Evolutionary conservation across 106 monocot species (phyloP), one percentile per base, ranked within the genome.

Genomic region (Phalaenopsis aphrodite): DNA sequence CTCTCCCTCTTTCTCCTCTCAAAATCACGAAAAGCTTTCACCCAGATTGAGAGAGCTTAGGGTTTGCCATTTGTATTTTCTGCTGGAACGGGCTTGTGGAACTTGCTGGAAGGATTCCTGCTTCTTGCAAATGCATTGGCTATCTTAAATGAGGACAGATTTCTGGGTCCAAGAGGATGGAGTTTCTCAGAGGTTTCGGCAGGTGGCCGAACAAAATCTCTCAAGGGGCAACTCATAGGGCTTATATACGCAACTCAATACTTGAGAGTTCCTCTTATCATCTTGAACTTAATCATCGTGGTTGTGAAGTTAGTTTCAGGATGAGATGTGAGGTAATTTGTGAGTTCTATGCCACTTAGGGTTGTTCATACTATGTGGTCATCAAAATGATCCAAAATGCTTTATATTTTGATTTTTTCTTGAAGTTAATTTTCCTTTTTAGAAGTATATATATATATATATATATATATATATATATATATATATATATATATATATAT

Each of bases 241-340:
- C 61, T 84, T 8, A 84, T 76, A 11, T 77, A 84, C 43, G 84
- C 79, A n/a, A 84, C 80, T 36, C 84, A 84, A 57, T 84, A 80
- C 76, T 55, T 84, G 75, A 65, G 84, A 69, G 79, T 84, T n/a
- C 84, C 84, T 46, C 84, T 84, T 23, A 84, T 84, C 30, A 42
- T 84, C 61, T 48, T 84, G 49, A 84, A 84, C 66, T 61, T 65
- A 12, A 77, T 79, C 12, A 43, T 41, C 24, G 52, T 84, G 15
- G 65, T 84, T 52, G 76, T 84, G 39, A 84, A 84, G 75, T 12
- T 84, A 0, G 80, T 84, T 16, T 84, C 80, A 18, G 84, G 84
- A 6, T 84, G 68, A 84, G 69, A 9, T 8, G 69, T 69, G 61
- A 61, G 21, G 61, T 21, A 21, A 61, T 61, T 61, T 61, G 21